Evolutionary conservation across 208 protist species (phyloP).

Genomic region (Kentomonas sorsogonicus): DNA sequence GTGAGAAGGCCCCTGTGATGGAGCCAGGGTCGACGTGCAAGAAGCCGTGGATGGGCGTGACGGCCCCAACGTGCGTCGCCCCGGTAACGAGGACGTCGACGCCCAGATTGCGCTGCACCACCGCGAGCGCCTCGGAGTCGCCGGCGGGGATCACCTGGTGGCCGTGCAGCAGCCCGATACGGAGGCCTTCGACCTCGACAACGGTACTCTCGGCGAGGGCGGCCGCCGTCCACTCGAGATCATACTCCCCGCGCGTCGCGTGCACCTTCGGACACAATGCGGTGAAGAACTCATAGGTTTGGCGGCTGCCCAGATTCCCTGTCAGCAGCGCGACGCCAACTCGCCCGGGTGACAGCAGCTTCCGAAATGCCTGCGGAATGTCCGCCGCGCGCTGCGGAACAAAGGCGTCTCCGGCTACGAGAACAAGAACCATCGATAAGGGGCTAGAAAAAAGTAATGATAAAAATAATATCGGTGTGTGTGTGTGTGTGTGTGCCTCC

Average conservation of each 20-base stretch:
- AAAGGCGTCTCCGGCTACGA: conserved; percentile 99
- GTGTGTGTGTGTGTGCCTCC: too few species aligned
- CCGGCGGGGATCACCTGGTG: conserved; percentile 96
- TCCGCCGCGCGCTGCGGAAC: conserved; percentile 94
- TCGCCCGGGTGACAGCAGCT: conserved; percentile 92
- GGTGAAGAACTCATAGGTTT: conserved; percentile 95
- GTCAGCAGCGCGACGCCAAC: conserved; percentile 98
- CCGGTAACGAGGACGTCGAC: conserved; percentile 98
- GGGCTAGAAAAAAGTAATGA: too few species aligned
- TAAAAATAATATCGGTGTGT: too few species aligned
- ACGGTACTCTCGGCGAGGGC: conserved; percentile 88
- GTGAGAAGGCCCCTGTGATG: conserved; percentile 96
- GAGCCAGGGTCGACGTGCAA: conserved; percentile 99
- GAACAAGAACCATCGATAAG: conserved; percentile 94
- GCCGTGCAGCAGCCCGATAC: conserved; percentile 97
- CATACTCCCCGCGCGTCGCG: conserved; percentile 96
- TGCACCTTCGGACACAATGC: conserved; percentile 94
- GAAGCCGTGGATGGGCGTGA: conserved; percentile 92
- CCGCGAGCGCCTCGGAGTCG: conserved; percentile 92
- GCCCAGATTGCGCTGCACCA: conserved; percentile 95
- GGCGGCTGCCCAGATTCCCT: conserved; percentile 95
- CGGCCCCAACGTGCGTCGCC: conserved; percentile 89
- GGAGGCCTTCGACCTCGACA: conserved; percentile 94
- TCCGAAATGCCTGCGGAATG: conserved; percentile 94
- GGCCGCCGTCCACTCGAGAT: conserved; percentile 45